A percentile compares a stretch with the other conserved stretches of the same genome.
Conservation (phyloP, 352 stramenopile species). For the Phytophthora citrophthora region DNA sequence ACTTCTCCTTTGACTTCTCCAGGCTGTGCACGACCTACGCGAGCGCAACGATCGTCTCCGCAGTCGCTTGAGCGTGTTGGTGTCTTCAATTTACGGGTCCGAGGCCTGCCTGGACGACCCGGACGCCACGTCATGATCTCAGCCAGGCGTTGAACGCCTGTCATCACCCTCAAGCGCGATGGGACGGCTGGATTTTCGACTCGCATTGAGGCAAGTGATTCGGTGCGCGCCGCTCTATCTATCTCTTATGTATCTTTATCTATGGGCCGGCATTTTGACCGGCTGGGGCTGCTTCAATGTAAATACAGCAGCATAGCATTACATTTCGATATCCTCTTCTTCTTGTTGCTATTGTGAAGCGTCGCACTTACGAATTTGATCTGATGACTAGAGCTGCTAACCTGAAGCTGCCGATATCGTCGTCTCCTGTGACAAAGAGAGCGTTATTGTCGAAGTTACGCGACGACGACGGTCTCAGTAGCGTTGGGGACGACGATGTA, state of each 20-base stretch:
- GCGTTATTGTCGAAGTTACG: slow-evolving; percentile 10
- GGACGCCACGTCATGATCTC: slow-evolving; percentile 36
- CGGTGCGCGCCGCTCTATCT: slow-evolving; percentile 31
- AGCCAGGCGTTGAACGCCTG: slow-evolving; percentile 18
- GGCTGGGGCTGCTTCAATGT: slow-evolving; percentile 37
- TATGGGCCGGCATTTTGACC: slow-evolving; percentile 42
- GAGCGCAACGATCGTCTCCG: slow-evolving; percentile 71
- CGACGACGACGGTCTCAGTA: not conserved
- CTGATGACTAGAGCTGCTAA: slow-evolving; percentile 4
- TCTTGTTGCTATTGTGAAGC: not conserved
- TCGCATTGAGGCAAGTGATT: slow-evolving; percentile 6
- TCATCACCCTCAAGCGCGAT: slow-evolving; percentile 17
- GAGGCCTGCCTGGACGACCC: slow-evolving; percentile 33
- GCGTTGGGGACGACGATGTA: not conserved
- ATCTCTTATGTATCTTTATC: slow-evolving; percentile 46
- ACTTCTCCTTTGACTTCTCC: slow-evolving; percentile 7
- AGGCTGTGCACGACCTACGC: slow-evolving; percentile 70
- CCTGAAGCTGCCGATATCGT: slow-evolving; percentile 11
- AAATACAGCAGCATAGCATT: slow-evolving; percentile 44
- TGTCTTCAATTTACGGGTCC: slow-evolving; percentile 72
- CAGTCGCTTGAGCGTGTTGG: slow-evolving; percentile 56
- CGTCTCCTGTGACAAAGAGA: not conserved
- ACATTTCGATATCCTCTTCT: slow-evolving; percentile 2
- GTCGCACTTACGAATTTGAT: slow-evolving; percentile 2
- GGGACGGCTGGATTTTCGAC: slow-evolving; percentile 20